A percentile compares a stretch with the other conserved stretches of the same genome.
Evolutionary conservation across 2,329 filamentous ascomycete genomes (phyloP).

Genomic region (Pseudocercospora crystallina): DNA sequence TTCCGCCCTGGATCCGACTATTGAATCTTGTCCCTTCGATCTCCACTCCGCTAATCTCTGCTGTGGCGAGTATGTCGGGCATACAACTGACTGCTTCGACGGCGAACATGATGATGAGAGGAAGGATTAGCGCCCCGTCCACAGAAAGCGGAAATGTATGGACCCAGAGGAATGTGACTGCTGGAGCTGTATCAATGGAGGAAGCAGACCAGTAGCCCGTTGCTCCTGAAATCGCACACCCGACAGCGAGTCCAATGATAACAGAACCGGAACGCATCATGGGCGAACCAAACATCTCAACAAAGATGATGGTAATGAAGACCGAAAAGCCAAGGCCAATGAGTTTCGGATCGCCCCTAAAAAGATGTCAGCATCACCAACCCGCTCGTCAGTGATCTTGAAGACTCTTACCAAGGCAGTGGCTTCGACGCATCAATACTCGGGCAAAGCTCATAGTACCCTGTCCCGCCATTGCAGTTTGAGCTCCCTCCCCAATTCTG

Average conservation of each 20-base stretch:
- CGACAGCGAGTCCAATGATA: slow-evolving; percentile 10
- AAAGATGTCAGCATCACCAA: background rate
- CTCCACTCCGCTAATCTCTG: slow-evolving; percentile 10
- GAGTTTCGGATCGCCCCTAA: slow-evolving; percentile 12
- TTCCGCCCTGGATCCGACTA: slow-evolving; percentile 13
- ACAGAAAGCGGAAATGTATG: slow-evolving; percentile 11
- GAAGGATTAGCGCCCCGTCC: slow-evolving; percentile 8
- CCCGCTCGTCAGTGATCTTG: background rate
- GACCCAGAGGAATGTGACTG: slow-evolving; percentile 11
- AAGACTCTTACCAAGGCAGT: slow-evolving; percentile 4
- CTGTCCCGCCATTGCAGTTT: slow-evolving; percentile 10
- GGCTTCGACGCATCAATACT: slow-evolving; percentile 12
- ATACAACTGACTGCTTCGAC: slow-evolving; percentile 12
- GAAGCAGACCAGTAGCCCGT: slow-evolving; percentile 12
- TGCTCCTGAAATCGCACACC: slow-evolving; percentile 10
- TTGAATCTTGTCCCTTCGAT: slow-evolving; percentile 13
- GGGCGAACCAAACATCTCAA: slow-evolving; percentile 8
- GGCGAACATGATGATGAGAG: slow-evolving; percentile 14
- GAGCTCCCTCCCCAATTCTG: slow-evolving; percentile 11
- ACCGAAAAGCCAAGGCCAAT: slow-evolving; percentile 14
- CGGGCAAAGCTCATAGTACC: slow-evolving; percentile 10
- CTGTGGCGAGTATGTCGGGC: slow-evolving; percentile 14
- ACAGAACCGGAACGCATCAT: slow-evolving; percentile 10
- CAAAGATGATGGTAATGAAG: slow-evolving; percentile 9
- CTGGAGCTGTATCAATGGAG: slow-evolving; percentile 5